phyloP scores from a whole-genome alignment of 139 green algal species.

The Coelastrella sp. region DNA sequence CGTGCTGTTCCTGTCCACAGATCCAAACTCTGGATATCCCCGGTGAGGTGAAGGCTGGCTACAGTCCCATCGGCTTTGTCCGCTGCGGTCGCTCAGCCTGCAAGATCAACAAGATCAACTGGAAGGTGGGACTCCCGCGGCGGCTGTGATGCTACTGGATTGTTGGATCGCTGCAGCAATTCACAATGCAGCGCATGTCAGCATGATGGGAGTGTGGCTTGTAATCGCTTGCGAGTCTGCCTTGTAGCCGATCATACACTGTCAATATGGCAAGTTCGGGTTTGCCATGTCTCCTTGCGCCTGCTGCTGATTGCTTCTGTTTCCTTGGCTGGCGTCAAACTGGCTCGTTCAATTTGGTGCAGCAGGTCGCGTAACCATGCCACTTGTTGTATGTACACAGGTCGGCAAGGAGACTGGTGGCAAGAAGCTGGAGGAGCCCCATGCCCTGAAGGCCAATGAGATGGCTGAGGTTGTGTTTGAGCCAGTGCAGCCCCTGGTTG shows the following conservation, averaged over 20 bases:
- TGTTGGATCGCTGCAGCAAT: background rate
- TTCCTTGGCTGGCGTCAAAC: background rate
- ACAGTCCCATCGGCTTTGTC: conserved; percentile 94
- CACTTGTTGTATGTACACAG: background rate
- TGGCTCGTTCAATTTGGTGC: background rate
- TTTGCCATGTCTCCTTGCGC: too few species aligned
- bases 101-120: conserved; percentile 82
- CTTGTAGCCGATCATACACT: too few species aligned
- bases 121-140: conserved; percentile 87
- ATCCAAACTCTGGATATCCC: too few species aligned
- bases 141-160: background rate
- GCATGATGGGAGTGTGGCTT: too few species aligned
- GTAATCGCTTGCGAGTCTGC: too few species aligned
- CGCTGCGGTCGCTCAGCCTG: background rate
- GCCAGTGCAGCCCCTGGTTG: too few species aligned
- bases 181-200: too few species aligned
- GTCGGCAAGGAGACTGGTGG: conserved; percentile 95
- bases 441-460: conserved; percentile 94
- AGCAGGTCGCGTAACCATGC: background rate
- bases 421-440: conserved; percentile 92
- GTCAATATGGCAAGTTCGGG: too few species aligned
- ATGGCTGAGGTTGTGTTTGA: too few species aligned
- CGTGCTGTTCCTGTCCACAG: background rate
- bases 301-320: too few species aligned
- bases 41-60: conserved; percentile 94